Base-by-base conservation (phyloP, 1,284 basidiomycete species). In the Ustilago hordei region DNA sequence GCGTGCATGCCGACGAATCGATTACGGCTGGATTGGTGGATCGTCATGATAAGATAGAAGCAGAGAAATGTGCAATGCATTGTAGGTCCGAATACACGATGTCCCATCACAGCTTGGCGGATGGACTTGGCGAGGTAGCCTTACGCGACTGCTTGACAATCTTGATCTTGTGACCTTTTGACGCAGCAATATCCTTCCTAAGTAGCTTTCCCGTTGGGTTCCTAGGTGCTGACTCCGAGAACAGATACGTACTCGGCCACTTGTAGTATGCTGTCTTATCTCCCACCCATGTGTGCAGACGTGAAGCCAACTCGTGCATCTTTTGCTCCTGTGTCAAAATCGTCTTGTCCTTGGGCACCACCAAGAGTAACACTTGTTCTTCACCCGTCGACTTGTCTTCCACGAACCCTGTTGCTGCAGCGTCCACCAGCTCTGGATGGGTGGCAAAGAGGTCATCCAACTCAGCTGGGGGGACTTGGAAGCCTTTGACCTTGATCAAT, bases 401-500 rank as follows among this genome's bases (percentile, higher is more conserved):
- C 9, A 70, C 43, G 12, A 71, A 55, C 6, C 77, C 71, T 2
- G 69, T 72, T 4, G 70, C 67, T 13, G 75, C 79, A 0, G 71
- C 79, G 56, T 80, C 79, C 17, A 71, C 60, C 19, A 79, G 31
- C 23, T 67, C 64, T 5, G 74, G 63, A 55, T 76, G 79, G 7
- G 76, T 70, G 0, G 64, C 70, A 23, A 78, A 74, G 12, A 79
- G 55, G 45, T 69, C 72, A 61, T 82, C 81, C 4, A 82, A 70
- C 55, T 82, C 81, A 39, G 64, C 71, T 12, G 81, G 81, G 2
- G 77, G 64, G 2, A 81, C 79, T 57, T 82, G 81, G 77, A 82
- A 82, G 0, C 81, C 79, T 45, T 75, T 75, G 31, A 79, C 73
- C 59, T 76, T 80, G 69, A 79, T 78, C 19, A 81, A 55, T 47